These are phyloP conservation scores for Penicillium nordicum DNA, from an alignment of 2,329 filamentous ascomycete genomes.

Conservation along the genomic window DNA sequence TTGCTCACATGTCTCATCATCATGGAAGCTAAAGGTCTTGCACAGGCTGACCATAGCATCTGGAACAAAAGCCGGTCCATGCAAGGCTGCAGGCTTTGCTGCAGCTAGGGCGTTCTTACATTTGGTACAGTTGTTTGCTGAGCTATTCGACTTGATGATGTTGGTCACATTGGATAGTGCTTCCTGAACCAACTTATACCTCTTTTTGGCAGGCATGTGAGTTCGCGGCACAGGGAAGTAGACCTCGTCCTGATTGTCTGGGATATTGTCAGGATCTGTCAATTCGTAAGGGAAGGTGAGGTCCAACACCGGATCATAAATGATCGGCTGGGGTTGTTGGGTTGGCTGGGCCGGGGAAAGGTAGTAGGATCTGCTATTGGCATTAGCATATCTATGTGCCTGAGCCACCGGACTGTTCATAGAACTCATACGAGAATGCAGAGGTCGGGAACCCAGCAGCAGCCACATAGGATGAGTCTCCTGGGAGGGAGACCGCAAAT, in stretches of 20 bases:
- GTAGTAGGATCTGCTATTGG: conserved; percentile 38
- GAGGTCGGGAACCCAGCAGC: conserved; percentile 51
- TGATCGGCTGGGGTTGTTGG: conserved; percentile 52
- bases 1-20: conserved; percentile 47
- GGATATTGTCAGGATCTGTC: conserved; percentile 54
- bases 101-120: conserved; percentile 52
- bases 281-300: conserved; percentile 54
- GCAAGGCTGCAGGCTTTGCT: conserved; percentile 50
- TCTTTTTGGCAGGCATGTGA: conserved; percentile 42
- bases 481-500: conserved; percentile 19
- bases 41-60: conserved; percentile 53
- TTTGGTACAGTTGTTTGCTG: conserved; percentile 49
- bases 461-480: conserved; percentile 24
- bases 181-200: conserved; percentile 42
- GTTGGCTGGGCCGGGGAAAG: conserved; percentile 46
- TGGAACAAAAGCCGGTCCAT: conserved; percentile 50
- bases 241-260: conserved; percentile 50
- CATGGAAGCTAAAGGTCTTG: conserved; percentile 46
- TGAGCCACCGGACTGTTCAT: neutral
- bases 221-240: conserved; percentile 48
- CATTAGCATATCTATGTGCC: conserved; percentile 2
- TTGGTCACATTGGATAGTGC: conserved; percentile 45
- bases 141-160: conserved; percentile 42
- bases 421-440: conserved; percentile 41
- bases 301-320: conserved; percentile 55